These are phyloP conservation scores for Draba incana DNA, from an alignment of 345 rosid genomes.

Conservation along the genomic window DNA sequence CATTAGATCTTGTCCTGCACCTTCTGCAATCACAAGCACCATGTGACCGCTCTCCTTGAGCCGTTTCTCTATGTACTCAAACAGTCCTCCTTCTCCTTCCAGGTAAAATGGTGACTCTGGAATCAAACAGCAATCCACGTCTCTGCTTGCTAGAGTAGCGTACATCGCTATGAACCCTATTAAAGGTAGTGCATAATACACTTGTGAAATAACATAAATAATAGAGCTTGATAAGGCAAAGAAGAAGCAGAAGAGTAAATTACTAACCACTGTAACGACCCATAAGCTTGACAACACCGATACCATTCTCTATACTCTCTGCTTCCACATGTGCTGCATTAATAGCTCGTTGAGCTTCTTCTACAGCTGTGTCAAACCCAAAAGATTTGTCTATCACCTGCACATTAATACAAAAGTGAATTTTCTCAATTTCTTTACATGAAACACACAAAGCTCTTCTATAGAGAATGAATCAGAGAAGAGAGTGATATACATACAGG, in stretches of 20 bases:
- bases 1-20: conserved; percentile 78
- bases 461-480: conserved; percentile 1
- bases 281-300: conserved; percentile 78
- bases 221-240: conserved; percentile 16
- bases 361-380: conserved; percentile 84
- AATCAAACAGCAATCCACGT: conserved; percentile 87
- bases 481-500: conserved; percentile 47
- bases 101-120: conserved; percentile 85
- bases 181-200: not conserved
- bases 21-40: conserved; percentile 85
- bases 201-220: conserved; percentile 10
- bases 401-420: not conserved
- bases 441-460: not conserved
- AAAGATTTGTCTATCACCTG: conserved; percentile 79
- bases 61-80: conserved; percentile 62
- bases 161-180: conserved; percentile 86
- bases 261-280: conserved; percentile 76
- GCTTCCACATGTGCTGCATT: conserved; percentile 86
- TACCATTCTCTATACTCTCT: conserved; percentile 68
- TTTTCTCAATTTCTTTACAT: not conserved
- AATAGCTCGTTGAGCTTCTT: conserved; percentile 87
- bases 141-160: conserved; percentile 90
- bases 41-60: conserved; percentile 80
- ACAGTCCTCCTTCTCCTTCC: conserved; percentile 78
- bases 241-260: conserved; percentile 2